Evolutionary conservation across 805 yeast species (phyloP).

Genomic region (Kuraishia capsulata): DNA sequence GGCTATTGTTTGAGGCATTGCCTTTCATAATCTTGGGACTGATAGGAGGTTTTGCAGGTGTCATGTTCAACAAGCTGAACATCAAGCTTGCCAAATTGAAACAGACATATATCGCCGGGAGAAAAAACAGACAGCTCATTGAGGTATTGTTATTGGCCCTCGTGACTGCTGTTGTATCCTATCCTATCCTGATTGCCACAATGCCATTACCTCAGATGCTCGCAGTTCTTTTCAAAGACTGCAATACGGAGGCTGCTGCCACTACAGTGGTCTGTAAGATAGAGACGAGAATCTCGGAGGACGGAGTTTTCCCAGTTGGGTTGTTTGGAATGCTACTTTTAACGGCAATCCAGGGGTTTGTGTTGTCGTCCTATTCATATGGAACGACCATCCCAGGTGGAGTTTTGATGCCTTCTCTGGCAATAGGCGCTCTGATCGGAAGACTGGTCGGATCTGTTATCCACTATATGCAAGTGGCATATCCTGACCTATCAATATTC

Average conservation of each 20-base stretch:
- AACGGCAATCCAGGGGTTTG: constrained; percentile 39
- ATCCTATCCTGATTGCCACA: constrained; percentile 44
- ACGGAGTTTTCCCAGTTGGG: constrained; percentile 26
- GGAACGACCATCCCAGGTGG: constrained; percentile 68
- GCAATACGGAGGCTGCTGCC: constrained; percentile 20
- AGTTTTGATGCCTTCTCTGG: constrained; percentile 52
- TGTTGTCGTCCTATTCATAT: constrained; percentile 59
- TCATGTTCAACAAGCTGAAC: constrained; percentile 39
- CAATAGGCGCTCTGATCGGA: constrained; percentile 53
- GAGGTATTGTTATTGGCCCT: constrained; percentile 42
- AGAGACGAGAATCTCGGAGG: constrained; percentile 13
- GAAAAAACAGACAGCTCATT: constrained; percentile 20
- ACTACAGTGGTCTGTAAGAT: not conserved
- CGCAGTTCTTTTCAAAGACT: constrained; percentile 62
- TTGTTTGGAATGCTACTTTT: constrained; percentile 20
- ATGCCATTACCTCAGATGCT: constrained; percentile 48
- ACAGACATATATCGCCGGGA: constrained; percentile 15
- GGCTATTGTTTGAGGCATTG: constrained; percentile 62
- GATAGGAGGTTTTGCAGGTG: constrained; percentile 62
- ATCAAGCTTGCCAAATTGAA: constrained; percentile 29
- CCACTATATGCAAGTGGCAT: constrained; percentile 33
- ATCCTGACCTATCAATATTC: constrained; percentile 27
- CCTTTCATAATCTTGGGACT: constrained; percentile 70
- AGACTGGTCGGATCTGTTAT: constrained; percentile 45
- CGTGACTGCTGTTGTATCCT: constrained; percentile 45